Conservation (phyloP, 2,329 filamentous ascomycete species). For the Penicillium sp. region DNA sequence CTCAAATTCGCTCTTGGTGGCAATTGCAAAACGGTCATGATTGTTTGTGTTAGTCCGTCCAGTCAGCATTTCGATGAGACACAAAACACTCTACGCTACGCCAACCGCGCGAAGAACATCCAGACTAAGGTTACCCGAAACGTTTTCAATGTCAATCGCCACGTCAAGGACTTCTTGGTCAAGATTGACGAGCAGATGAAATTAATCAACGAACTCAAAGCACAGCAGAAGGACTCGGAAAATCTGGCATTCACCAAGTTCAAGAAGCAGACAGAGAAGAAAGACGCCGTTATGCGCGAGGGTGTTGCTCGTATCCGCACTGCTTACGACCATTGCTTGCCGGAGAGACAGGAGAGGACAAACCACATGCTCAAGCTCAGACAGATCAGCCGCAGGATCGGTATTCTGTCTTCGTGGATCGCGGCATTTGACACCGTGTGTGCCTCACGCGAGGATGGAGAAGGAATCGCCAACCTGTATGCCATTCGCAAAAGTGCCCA, state of each 20-base stretch:
- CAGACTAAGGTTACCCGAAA: constrained; percentile 99
- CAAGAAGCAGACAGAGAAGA: constrained; percentile 84
- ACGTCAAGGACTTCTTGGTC: constrained; percentile 98
- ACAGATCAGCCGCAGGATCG: constrained; percentile 80
- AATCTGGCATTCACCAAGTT: constrained; percentile 81
- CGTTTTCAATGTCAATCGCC: constrained; percentile 97
- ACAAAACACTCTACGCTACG: constrained; percentile 95
- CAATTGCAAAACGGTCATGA: constrained; percentile 99
- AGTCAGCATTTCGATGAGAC: constrained; percentile 98
- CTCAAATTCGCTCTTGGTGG: constrained; percentile 96
- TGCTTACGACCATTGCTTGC: constrained; percentile 77
- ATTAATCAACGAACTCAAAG: constrained; percentile 93
- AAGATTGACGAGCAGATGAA: constrained; percentile 99
- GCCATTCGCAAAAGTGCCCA: constrained; percentile 84
- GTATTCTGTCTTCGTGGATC: constrained; percentile 86
- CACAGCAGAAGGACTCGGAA: constrained; percentile 88
- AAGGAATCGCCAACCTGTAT: constrained; percentile 64
- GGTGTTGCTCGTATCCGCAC: constrained; percentile 75
- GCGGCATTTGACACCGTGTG: constrained; percentile 84
- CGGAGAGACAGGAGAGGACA: constrained; percentile 76
- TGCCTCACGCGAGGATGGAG: constrained; percentile 67
- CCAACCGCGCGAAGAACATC: constrained; percentile 98
- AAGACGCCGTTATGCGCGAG: constrained; percentile 72
- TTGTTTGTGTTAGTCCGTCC: constrained; percentile 95
- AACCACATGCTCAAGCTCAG: constrained; percentile 78